A percentile compares a stretch with the other conserved stretches of the same genome.
Conservation (phyloP, 176 grass and related monocot species). For the Panicum miliaceum region DNA sequence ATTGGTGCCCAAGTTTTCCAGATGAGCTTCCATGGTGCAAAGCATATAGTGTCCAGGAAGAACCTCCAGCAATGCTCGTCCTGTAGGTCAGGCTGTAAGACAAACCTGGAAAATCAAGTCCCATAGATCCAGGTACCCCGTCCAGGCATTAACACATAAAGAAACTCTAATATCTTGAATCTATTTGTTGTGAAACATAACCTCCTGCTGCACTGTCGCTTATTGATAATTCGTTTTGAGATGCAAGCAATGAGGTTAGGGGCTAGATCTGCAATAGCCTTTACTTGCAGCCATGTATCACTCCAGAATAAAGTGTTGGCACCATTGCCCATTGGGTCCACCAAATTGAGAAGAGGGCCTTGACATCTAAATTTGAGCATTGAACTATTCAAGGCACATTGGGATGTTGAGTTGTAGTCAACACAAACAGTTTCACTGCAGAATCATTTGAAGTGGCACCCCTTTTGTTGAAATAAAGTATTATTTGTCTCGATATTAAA, state of each 20-base stretch:
- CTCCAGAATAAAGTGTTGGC: neutral
- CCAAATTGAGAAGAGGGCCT: neutral
- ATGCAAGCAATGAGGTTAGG: neutral
- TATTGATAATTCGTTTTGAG: neutral
- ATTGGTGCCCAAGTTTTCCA: neutral
- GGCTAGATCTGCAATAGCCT: neutral
- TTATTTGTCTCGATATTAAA: neutral
- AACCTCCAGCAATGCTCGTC: neutral
- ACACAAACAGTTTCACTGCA: neutral
- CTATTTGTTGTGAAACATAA: neutral
- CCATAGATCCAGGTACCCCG: neutral
- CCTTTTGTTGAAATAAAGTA: neutral
- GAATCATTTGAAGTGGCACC: neutral
- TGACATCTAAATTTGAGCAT: neutral
- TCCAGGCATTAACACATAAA: neutral
- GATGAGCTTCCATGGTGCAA: neutral
- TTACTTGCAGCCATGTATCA: neutral
- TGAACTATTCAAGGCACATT: neutral
- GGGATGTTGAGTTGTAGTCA: neutral
- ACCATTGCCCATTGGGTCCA: neutral
- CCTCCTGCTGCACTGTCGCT: neutral
- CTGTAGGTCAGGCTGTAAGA: neutral
- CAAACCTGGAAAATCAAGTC: neutral
- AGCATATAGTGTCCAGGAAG: neutral
- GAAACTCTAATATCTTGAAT: neutral